Base-by-base conservation (phyloP, 177 flowering plant species). In the Vitis hybrid region DNA sequence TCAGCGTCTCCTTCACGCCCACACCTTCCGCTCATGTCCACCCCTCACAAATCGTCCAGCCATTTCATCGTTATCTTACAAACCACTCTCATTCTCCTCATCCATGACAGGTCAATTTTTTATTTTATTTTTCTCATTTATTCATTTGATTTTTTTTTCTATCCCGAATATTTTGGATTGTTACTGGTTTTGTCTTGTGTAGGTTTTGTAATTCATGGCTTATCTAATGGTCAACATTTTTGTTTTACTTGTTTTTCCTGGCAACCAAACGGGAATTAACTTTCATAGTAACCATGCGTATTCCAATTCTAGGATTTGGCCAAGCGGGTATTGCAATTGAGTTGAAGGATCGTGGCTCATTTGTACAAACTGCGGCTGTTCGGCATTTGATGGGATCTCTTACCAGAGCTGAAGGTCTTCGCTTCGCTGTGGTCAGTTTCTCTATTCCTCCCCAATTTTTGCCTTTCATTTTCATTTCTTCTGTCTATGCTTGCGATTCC, bases 341-440 rank as follows among this genome's bases (percentile, higher is more conserved):
- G 62, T 68, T 63, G 52, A 82, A 71, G 60, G 67, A 54, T 10
- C 70, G 78, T 0, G 67, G 78, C 0, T 71, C 81, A 2, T 73
- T 77, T 53, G 74, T 70, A 0, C 82, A 65, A 53, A 78, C 90
- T 3, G 79, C 80, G 4, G 93, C 90, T 15, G 96, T 90, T 65
- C 87, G 90, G 35, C 90, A 84, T 50, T 68, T 92, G 72, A 78
- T 68, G 12, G 98, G 98, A 14, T 86, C 87, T 1, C 56, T 94
- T 21, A 84, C 83, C 60, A 77, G 30, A 74, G 70, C 86, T 1
- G 80, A 90, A 64, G 93, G 94, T 41, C 86, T 90, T 66, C 92
- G 94, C 15, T 94, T 94, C 71, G 98, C 93, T 20, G 82, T 94
- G 77, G 98, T 90, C 6, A 69, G 83, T 83, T 49, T 5, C 55